These are phyloP conservation scores for Agastache rugosa DNA, from an alignment of 257 asterid genomes.

Conservation along the genomic window DNA sequence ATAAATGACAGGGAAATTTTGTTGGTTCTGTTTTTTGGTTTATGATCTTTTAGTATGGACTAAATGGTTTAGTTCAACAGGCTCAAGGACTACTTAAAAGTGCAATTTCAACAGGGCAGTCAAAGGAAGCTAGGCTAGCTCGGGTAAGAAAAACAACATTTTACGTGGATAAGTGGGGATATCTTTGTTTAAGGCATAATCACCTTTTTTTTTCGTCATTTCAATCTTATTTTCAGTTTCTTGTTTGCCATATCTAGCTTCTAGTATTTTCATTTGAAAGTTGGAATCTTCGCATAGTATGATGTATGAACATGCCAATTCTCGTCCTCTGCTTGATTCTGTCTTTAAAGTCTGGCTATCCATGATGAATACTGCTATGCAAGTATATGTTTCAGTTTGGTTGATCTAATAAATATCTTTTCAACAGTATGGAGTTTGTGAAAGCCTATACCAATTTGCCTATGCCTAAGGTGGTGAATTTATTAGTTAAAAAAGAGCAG, in stretches of 20 bases:
- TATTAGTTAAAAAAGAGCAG: conserved; percentile 26
- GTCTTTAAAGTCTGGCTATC: conserved; percentile 17
- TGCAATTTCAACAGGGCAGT: conserved; percentile 87
- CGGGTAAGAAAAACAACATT: conserved; percentile 61
- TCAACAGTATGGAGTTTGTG: conserved; percentile 15
- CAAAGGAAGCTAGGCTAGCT: conserved; percentile 98
- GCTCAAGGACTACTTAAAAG: conserved; percentile 95
- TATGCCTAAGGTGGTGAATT: conserved; percentile 17
- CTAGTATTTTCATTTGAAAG: conserved; percentile 16
- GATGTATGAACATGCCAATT: neutral
- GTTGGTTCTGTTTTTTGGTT: conserved; percentile 30
- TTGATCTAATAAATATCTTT: conserved; percentile 15
- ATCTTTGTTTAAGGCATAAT: conserved; percentile 16
- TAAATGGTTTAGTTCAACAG: conserved; percentile 57
- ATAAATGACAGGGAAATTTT: conserved; percentile 23
- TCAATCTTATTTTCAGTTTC: neutral
- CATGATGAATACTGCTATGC: conserved; percentile 1
- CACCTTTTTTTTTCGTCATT: conserved; percentile 6
- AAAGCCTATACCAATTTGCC: conserved; percentile 14
- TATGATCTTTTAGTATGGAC: conserved; percentile 28
- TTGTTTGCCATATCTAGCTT: conserved; percentile 20
- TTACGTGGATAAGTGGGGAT: conserved; percentile 28
- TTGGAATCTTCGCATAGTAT: neutral
- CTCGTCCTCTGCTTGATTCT: conserved; percentile 12
- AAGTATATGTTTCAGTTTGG: conserved; percentile 26